Percentiles rank a stretch among this genome's conserved stretches.
phyloP scores from a whole-genome alignment of 306 rosid genomes.

The Rosa rugosa region DNA sequence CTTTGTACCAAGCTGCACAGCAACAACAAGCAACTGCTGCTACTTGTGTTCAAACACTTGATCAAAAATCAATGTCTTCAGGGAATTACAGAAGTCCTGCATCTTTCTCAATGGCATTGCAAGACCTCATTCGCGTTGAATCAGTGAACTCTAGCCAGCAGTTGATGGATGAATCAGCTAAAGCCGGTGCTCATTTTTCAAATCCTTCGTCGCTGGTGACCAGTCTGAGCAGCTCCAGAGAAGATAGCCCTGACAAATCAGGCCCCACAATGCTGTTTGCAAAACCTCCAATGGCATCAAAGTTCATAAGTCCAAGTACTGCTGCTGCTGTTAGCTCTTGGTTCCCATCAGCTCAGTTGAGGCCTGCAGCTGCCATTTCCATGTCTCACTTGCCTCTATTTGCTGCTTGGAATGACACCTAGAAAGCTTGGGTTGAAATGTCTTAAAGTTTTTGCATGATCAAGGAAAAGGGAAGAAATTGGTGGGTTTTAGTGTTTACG shows the following conservation, averaged over 20 bases:
- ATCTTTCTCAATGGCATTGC: slow-evolving; percentile 56
- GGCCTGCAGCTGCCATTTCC: slow-evolving; percentile 57
- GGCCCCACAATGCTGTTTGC: slow-evolving; percentile 50
- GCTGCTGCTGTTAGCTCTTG: slow-evolving; percentile 54
- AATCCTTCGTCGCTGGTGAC: slow-evolving; percentile 78
- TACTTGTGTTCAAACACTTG: slow-evolving; percentile 30
- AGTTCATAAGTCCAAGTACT: slow-evolving; percentile 32
- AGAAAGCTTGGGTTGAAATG: slow-evolving; percentile 19
- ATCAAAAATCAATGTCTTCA: slow-evolving; percentile 37
- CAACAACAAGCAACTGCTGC: slow-evolving; percentile 31
- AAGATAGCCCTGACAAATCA: slow-evolving; percentile 76
- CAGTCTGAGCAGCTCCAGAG: slow-evolving; percentile 79
- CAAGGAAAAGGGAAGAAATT: slow-evolving; percentile 11
- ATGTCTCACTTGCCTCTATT: slow-evolving; percentile 81
- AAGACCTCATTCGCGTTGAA: slow-evolving; percentile 62
- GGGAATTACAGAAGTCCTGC: slow-evolving; percentile 45
- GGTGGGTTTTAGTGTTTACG: slow-evolving; percentile 5
- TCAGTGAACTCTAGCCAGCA: slow-evolving; percentile 36
- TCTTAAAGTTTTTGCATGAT: slow-evolving; percentile 41
- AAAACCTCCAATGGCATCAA: slow-evolving; percentile 51
- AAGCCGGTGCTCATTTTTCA: slow-evolving; percentile 57
- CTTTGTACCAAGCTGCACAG: slow-evolving; percentile 32
- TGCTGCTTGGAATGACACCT: slow-evolving; percentile 86
- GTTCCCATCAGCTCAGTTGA: slow-evolving; percentile 69
- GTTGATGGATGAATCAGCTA: slow-evolving; percentile 39